A percentile compares a stretch with the other conserved stretches of the same genome.
Conservation (phyloP, 1,284 basidiomycete genomes). For the Schizopora paradoxa region DNA sequence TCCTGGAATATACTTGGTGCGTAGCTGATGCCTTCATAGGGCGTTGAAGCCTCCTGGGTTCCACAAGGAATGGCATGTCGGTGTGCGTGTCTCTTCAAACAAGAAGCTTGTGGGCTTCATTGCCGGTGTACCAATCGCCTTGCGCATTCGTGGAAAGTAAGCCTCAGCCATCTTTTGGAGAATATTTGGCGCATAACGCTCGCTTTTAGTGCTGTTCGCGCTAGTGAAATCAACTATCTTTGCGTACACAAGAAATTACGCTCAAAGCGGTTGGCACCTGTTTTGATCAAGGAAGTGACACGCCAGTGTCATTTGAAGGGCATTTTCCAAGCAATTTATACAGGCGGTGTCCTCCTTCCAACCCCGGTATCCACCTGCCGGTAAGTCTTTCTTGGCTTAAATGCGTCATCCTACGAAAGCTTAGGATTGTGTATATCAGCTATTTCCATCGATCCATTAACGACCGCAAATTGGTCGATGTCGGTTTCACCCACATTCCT, state of each 20-base stretch:
- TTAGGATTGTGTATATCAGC: slow-evolving; percentile 33
- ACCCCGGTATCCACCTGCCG: slow-evolving; percentile 84
- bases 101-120: slow-evolving; percentile 98
- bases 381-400: slow-evolving; percentile 30
- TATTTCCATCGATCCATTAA: slow-evolving; percentile 95
- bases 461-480: slow-evolving; percentile 87
- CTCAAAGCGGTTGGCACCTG: slow-evolving; percentile 91
- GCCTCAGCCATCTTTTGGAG: slow-evolving; percentile 25
- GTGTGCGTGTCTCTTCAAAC: slow-evolving; percentile 86
- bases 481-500: slow-evolving; percentile 86
- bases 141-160: slow-evolving; percentile 78
- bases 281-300: slow-evolving; percentile 98
- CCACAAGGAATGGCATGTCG: slow-evolving; percentile 91
- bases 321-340: slow-evolving; percentile 97
- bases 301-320: slow-evolving; percentile 86
- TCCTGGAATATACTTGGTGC: slow-evolving; percentile 1
- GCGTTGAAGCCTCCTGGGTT: slow-evolving; percentile 94
- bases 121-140: slow-evolving; percentile 84
- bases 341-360: slow-evolving; percentile 85
- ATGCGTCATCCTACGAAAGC: background rate
- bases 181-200: background rate
- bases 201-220: slow-evolving; percentile 52
- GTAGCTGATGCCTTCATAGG: slow-evolving; percentile 43
- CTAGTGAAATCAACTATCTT: slow-evolving; percentile 95
- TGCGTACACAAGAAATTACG: slow-evolving; percentile 98